Evolutionary conservation across 1,284 basidiomycete genomes (phyloP).

Genomic region (Schizophyllum amplum): DNA sequence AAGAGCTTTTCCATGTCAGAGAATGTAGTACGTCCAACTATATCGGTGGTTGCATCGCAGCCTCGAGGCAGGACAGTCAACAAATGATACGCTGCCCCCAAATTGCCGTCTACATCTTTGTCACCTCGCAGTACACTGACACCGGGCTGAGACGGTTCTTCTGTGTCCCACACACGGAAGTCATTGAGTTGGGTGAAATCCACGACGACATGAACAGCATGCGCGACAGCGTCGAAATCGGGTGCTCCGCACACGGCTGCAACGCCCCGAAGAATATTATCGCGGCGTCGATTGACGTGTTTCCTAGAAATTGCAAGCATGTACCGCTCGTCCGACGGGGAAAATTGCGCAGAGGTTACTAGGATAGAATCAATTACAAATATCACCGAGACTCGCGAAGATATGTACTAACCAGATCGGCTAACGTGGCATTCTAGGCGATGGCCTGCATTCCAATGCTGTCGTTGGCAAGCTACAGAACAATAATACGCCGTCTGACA

Average conservation of each 20-base stretch:
- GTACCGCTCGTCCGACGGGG: neutral
- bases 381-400: neutral
- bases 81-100: too few relatives aligned
- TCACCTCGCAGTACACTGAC: too few relatives aligned
- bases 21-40: too few relatives aligned
- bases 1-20: too few relatives aligned
- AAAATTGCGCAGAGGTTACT: neutral
- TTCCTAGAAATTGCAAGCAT: neutral
- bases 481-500: neutral
- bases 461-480: neutral
- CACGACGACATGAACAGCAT: neutral
- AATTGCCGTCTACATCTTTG: too few relatives aligned
- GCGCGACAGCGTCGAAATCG: neutral
- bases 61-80: too few relatives aligned
- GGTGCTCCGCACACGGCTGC: neutral
- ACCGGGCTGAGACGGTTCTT: too few relatives aligned
- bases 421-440: neutral
- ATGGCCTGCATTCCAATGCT: neutral
- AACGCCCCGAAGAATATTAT: neutral
- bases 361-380: neutral
- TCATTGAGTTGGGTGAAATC: neutral
- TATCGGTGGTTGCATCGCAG: too few relatives aligned
- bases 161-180: too few relatives aligned
- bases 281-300: neutral
- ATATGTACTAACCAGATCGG: neutral